A percentile compares a stretch with the other conserved stretches of the same genome.
These are phyloP conservation scores for Podaxis carcinomalis DNA, from an alignment of 768 basidiomycete species.

Conservation along the genomic window DNA sequence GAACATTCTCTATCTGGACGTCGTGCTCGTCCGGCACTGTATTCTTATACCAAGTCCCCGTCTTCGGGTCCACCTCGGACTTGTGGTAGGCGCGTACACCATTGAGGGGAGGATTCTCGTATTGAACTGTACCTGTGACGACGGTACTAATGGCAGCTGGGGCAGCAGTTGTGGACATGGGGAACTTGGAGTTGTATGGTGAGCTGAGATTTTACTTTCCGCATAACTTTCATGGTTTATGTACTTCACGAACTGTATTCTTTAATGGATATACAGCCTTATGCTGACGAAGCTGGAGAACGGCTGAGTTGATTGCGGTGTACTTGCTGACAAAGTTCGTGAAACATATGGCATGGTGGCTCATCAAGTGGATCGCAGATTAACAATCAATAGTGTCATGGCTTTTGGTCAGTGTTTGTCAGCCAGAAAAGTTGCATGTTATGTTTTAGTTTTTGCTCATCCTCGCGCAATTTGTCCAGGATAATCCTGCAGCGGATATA, in stretches of 20 bases:
- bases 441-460: not conserved
- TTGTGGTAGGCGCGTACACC: slow-evolving; percentile 22
- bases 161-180: not conserved
- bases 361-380: not conserved
- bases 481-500: too few species aligned
- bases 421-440: not conserved
- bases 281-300: too few species aligned
- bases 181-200: not conserved
- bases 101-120: slow-evolving; percentile 15
- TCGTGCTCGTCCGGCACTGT: slow-evolving; percentile 17
- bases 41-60: slow-evolving; percentile 19
- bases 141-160: not conserved
- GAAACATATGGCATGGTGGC: not conserved
- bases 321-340: too few species aligned
- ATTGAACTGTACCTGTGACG: not conserved
- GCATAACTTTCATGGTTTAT: too few species aligned
- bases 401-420: not conserved
- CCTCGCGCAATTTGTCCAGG: not conserved
- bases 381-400: too few species aligned
- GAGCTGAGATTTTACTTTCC: not conserved
- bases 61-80: slow-evolving; percentile 19
- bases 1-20: slow-evolving; percentile 46
- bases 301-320: too few species aligned
- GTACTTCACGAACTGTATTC: too few species aligned
- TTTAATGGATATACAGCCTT: too few species aligned